These are phyloP conservation scores for Colletotrichum tofieldiae DNA, from an alignment of 2,329 filamentous ascomycete species.

Conservation along the genomic window DNA sequence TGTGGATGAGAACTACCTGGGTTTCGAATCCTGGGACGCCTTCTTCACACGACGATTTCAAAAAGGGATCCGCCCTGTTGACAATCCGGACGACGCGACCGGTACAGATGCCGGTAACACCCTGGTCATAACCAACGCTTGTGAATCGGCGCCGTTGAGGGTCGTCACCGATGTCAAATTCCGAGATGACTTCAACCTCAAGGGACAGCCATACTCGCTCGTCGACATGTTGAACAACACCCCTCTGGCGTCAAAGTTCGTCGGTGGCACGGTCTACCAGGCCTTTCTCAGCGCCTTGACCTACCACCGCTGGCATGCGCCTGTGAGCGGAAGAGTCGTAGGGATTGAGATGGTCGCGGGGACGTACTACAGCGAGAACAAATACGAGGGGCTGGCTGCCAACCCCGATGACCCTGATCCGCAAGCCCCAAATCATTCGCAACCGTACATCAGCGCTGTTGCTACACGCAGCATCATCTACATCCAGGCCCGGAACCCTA, in stretches of 20 bases:
- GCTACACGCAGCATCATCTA: slow-evolving; percentile 80
- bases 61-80: slow-evolving; percentile 70
- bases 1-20: slow-evolving; percentile 63
- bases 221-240: slow-evolving; percentile 75
- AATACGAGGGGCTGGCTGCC: slow-evolving; percentile 52
- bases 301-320: slow-evolving; percentile 82
- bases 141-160: slow-evolving; percentile 74
- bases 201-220: slow-evolving; percentile 78
- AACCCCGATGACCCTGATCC: slow-evolving; percentile 41
- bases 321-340: slow-evolving; percentile 74
- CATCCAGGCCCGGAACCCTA: slow-evolving; percentile 78
- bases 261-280: slow-evolving; percentile 78
- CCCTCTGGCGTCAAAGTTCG: slow-evolving; percentile 67
- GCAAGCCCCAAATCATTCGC: slow-evolving; percentile 55
- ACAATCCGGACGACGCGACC: slow-evolving; percentile 64
- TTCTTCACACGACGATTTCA: slow-evolving; percentile 77
- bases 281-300: slow-evolving; percentile 77
- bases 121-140: slow-evolving; percentile 72
- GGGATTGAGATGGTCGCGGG: slow-evolving; percentile 73
- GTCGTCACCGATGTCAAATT: slow-evolving; percentile 65
- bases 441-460: slow-evolving; percentile 78
- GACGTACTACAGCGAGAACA: slow-evolving; percentile 77
- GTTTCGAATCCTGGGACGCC: slow-evolving; percentile 78
- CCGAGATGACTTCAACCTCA: slow-evolving; percentile 77
- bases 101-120: background rate